Evolutionary conservation across 2,329 filamentous ascomycete species (phyloP).

Genomic region (Esteya vermicola): DNA sequence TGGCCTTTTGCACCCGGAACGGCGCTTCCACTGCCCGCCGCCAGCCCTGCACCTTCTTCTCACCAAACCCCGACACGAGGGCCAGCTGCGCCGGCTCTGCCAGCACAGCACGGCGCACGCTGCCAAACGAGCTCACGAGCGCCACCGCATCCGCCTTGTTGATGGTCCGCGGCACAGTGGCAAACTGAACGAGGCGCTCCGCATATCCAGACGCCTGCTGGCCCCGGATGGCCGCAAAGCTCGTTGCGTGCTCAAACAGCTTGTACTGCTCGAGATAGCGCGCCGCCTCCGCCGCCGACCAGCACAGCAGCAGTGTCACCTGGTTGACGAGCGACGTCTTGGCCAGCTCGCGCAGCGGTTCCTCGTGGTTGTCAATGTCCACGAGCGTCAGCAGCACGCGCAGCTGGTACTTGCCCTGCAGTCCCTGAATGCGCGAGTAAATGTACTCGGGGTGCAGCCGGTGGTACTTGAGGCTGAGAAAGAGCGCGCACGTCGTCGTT

Average conservation of each 20-base stretch:
- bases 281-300: slow-evolving; percentile 86
- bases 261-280: slow-evolving; percentile 94
- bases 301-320: slow-evolving; percentile 81
- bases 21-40: slow-evolving; percentile 68
- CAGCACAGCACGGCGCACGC: slow-evolving; percentile 73
- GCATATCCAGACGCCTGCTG: slow-evolving; percentile 73
- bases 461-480: slow-evolving; percentile 89
- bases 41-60: slow-evolving; percentile 88
- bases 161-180: slow-evolving; percentile 76
- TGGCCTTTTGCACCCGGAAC: slow-evolving; percentile 61
- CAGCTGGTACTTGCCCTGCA: slow-evolving; percentile 76
- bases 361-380: slow-evolving; percentile 89
- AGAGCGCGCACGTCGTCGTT: slow-evolving; percentile 75
- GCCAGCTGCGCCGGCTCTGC: slow-evolving; percentile 75
- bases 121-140: slow-evolving; percentile 84
- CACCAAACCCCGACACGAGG: slow-evolving; percentile 82
- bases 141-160: slow-evolving; percentile 92
- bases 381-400: slow-evolving; percentile 83
- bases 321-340: slow-evolving; percentile 91
- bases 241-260: slow-evolving; percentile 68
- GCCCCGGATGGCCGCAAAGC: slow-evolving; percentile 66
- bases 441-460: slow-evolving; percentile 96
- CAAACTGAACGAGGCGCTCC: slow-evolving; percentile 80
- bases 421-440: slow-evolving; percentile 74
- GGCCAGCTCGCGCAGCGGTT: slow-evolving; percentile 73